These are phyloP conservation scores for Adansonia grandidieri DNA, from an alignment of 441 rosid species.

Conservation along the genomic window DNA sequence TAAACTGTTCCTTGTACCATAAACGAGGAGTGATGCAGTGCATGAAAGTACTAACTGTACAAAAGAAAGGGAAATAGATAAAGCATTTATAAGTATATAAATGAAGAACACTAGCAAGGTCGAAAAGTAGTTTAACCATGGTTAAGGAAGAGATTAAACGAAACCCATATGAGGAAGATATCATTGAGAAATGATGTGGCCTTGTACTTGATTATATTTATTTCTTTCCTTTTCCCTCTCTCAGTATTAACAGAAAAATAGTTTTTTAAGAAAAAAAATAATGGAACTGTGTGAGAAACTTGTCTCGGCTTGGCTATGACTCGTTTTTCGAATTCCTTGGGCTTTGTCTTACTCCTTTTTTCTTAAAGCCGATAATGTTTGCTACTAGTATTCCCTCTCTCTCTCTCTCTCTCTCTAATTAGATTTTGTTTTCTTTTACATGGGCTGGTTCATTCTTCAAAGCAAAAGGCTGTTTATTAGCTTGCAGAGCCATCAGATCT, in stretches of 20 bases:
- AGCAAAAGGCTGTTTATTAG: constrained; percentile 70
- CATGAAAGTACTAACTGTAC: constrained; percentile 43
- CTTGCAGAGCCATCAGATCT: constrained; percentile 68
- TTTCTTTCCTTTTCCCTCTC: constrained; percentile 26
- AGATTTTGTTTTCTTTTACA: constrained; percentile 38
- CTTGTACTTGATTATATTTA: constrained; percentile 49
- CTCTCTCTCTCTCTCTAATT: constrained; percentile 36
- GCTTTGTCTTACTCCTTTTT: constrained; percentile 40
- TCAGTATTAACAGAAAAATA: constrained; percentile 24
- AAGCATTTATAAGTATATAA: constrained; percentile 27
- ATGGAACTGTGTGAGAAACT: constrained; percentile 36
- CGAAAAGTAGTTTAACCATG: constrained; percentile 36
- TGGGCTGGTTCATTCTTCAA: constrained; percentile 67
- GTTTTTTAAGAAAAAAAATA: constrained; percentile 21
- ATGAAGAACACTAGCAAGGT: constrained; percentile 23
- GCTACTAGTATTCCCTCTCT: constrained; percentile 15
- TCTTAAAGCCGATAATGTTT: constrained; percentile 42
- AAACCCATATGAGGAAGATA: constrained; percentile 47
- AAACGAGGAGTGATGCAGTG: constrained; percentile 38
- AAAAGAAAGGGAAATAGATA: constrained; percentile 11
- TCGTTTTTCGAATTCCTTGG: constrained; percentile 43
- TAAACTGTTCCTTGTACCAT: constrained; percentile 33
- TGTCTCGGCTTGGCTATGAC: constrained; percentile 49
- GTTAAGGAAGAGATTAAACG: constrained; percentile 36
- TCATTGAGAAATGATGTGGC: constrained; percentile 92